A percentile compares a stretch with the other conserved stretches of the same genome.
Evolutionary conservation across 2,329 filamentous ascomycete species (phyloP).

Genomic region (Exophiala mesophila): DNA sequence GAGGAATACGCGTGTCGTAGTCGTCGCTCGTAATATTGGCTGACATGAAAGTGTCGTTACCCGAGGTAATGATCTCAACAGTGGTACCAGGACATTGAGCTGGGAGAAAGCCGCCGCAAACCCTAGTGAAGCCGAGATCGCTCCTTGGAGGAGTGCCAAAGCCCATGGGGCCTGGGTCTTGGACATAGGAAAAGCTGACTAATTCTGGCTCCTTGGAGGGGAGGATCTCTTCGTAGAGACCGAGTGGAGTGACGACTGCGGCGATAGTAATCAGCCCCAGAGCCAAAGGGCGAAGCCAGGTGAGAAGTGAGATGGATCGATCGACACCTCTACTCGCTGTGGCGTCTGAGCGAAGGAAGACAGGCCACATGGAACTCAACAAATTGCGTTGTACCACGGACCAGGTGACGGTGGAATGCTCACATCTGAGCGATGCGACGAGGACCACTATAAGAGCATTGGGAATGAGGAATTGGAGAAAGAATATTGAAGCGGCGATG

Average conservation of each 20-base stretch:
- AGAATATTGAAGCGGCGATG: conserved; percentile 36
- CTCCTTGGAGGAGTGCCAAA: conserved; percentile 36
- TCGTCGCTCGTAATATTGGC: conserved; percentile 23
- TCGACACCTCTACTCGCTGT: conserved; percentile 32
- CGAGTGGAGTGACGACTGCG: conserved; percentile 45
- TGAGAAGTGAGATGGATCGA: conserved; percentile 26
- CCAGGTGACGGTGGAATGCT: conserved; percentile 38
- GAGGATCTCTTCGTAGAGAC: conserved; percentile 40
- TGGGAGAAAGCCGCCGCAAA: conserved; percentile 28
- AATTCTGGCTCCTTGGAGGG: conserved; percentile 16
- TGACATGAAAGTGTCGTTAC: conserved; percentile 23
- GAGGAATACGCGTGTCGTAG: conserved; percentile 34
- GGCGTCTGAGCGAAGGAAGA: conserved; percentile 38
- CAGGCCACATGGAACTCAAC: conserved; percentile 43
- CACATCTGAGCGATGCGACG: conserved; percentile 34
- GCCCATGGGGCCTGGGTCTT: conserved; percentile 37
- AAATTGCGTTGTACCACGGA: conserved; percentile 33
- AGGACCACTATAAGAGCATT: conserved; percentile 35
- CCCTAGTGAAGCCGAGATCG: conserved; percentile 31
- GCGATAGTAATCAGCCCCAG: conserved; percentile 36
- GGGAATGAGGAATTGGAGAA: conserved; percentile 37
- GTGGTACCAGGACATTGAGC: conserved; percentile 28
- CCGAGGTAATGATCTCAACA: conserved; percentile 22
- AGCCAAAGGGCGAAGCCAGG: conserved; percentile 28
- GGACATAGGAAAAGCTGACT: conserved; percentile 35